Conservation (phyloP, 176 grass and related monocot genomes). For the Triticum turgidum region DNA sequence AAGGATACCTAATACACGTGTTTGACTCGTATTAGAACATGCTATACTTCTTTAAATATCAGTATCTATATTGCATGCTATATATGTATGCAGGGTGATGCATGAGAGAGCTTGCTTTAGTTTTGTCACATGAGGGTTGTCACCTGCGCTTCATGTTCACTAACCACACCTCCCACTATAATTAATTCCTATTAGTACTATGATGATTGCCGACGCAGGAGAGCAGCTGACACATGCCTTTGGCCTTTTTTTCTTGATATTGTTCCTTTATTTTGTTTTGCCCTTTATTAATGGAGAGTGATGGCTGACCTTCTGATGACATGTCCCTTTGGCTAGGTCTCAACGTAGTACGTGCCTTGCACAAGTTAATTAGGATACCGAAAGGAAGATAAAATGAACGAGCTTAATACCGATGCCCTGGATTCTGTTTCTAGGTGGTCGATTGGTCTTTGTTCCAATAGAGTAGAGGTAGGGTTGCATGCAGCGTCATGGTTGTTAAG, state of each 20-base stretch:
- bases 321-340: neutral
- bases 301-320: constrained; percentile 39
- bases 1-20: too few species aligned
- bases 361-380: constrained; percentile 8
- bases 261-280: constrained; percentile 18
- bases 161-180: neutral
- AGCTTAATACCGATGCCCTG: neutral
- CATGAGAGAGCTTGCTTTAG: neutral
- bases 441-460: neutral
- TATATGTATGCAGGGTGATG: too few species aligned
- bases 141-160: too few species aligned
- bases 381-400: neutral
- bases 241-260: neutral
- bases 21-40: too few species aligned
- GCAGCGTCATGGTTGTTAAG: too few species aligned
- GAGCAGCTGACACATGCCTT: neutral
- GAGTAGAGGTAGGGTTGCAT: neutral
- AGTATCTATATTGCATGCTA: too few species aligned
- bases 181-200: neutral
- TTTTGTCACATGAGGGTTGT: too few species aligned
- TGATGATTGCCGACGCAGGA: neutral
- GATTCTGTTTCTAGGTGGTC: neutral
- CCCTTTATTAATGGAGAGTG: constrained; percentile 28
- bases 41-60: too few species aligned
- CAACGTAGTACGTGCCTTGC: neutral